Conservation (phyloP, 257 asterid species). For the Nicotiana paniculata region DNA sequence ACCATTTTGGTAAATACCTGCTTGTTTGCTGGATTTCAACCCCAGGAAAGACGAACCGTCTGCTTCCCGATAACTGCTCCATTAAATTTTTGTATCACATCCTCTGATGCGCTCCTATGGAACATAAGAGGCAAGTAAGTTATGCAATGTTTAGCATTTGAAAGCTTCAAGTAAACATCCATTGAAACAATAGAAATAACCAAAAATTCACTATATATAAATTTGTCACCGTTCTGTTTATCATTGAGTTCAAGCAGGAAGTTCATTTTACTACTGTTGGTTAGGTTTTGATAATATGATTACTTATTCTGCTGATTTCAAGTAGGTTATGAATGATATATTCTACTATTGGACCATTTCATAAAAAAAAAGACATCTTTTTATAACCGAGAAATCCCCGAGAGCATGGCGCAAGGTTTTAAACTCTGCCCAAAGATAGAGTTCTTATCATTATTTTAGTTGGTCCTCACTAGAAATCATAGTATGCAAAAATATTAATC, state of each 20-base stretch:
- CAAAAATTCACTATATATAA: neutral
- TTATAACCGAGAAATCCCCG: too few relatives aligned
- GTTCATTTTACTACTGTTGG: neutral
- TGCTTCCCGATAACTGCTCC: slow-evolving; percentile 22
- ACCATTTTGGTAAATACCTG: slow-evolving; percentile 5
- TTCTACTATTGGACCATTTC: neutral
- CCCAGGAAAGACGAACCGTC: slow-evolving; percentile 22
- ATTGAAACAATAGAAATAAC: neutral
- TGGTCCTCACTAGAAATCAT: neutral
- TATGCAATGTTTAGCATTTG: neutral
- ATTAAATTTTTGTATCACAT: slow-evolving; percentile 15
- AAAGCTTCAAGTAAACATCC: neutral
- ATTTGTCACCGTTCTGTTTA: neutral
- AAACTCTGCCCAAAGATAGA: neutral
- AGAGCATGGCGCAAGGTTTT: too few relatives aligned
- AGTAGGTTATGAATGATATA: neutral
- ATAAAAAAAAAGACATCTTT: neutral
- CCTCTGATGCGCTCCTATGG: slow-evolving; percentile 15
- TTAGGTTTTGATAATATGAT: slow-evolving; percentile 2
- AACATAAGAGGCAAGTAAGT: neutral
- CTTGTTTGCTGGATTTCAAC: slow-evolving; percentile 14
- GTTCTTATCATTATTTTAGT: neutral
- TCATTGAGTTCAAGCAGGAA: neutral
- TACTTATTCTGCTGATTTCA: neutral
- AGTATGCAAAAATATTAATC: neutral